Base-by-base conservation (phyloP, 257 asterid genomes). In the Solanum habrochaites region DNA sequence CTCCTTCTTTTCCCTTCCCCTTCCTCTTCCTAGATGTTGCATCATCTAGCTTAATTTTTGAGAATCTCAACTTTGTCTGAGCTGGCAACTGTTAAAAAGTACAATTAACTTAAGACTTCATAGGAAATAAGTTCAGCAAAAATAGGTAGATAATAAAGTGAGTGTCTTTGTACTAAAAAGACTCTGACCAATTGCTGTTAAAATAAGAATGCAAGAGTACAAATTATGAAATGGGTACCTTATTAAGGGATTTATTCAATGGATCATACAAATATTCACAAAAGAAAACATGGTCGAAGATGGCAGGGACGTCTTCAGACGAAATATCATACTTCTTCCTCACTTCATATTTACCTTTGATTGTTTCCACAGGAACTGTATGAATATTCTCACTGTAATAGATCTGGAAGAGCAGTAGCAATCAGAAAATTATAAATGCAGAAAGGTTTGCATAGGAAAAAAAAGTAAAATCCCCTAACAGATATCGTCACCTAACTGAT, bases 341-440 rank as follows among this genome's bases (percentile, higher is more conserved):
- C 86, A 97, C 92, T 93, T 94, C 98, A 88, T 98, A 97, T 90
- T 92, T 94, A 43, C 99, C 98, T 88, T 94, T 94, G 86, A 97
- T 91, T 81, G 86, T 67, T 70, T 92, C 93, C 83, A 94, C 86
- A 20, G 96, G 90, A 85, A 97, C 62, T 58, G 88, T 89, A 86
- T 91, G 96, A 72, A 89, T 93, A 86, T 97, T 98, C 89, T 94
- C 98, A 29, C 98, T 94, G 88, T 93, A 97, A 87, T 94, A 97
- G 71, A 97, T 91, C 99, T 97, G 95, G 39, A 88, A 66, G 85
- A 86, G 87, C 71, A 85, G 88, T 66, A 85, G 89, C 86, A 60
- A 58, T 91, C 60, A 62, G 75, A 88, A 86, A 88, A 84, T 27
- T 70, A 12, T 20, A 75, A 90, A 82, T 66, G 72, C 45, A 75